Percentiles rank a stretch among this genome's conserved stretches.
Evolutionary conservation across 2,329 filamentous ascomycete species (phyloP).

Genomic region (Alternaria ventricosa): DNA sequence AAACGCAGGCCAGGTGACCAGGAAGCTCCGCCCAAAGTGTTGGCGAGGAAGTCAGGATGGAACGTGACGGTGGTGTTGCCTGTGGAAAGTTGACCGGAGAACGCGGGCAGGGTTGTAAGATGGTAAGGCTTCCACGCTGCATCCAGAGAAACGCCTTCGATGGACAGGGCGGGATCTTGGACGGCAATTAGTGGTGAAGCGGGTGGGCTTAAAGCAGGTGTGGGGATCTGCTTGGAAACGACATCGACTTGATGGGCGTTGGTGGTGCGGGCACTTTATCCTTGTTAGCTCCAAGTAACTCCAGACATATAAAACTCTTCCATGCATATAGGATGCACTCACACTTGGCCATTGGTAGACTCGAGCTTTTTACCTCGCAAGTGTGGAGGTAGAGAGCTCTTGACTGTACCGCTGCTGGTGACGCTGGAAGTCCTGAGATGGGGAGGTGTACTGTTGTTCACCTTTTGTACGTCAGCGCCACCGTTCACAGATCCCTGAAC

Average conservation of each 20-base stretch:
- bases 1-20: slow-evolving; percentile 54
- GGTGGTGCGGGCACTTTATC: slow-evolving; percentile 18
- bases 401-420: slow-evolving; percentile 3
- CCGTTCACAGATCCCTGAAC: slow-evolving; percentile 9
- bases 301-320: not conserved
- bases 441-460: slow-evolving; percentile 12
- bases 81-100: slow-evolving; percentile 30
- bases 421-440: slow-evolving; percentile 7
- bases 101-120: slow-evolving; percentile 40
- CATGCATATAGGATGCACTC: not conserved
- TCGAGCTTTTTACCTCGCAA: slow-evolving; percentile 13
- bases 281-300: not conserved
- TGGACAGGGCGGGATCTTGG: slow-evolving; percentile 5
- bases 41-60: slow-evolving; percentile 46
- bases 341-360: slow-evolving; percentile 1
- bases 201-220: slow-evolving; percentile 18
- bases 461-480: slow-evolving; percentile 16
- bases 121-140: slow-evolving; percentile 47
- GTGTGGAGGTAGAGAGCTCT: slow-evolving; percentile 27
- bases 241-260: slow-evolving; percentile 28
- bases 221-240: slow-evolving; percentile 1
- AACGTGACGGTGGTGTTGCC: slow-evolving; percentile 43
- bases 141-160: slow-evolving; percentile 20
- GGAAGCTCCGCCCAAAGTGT: slow-evolving; percentile 45
- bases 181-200: slow-evolving; percentile 11